phyloP scores from a whole-genome alignment of 371 early-diverging fungal species.

The Polyrhizophydium stewartii region DNA sequence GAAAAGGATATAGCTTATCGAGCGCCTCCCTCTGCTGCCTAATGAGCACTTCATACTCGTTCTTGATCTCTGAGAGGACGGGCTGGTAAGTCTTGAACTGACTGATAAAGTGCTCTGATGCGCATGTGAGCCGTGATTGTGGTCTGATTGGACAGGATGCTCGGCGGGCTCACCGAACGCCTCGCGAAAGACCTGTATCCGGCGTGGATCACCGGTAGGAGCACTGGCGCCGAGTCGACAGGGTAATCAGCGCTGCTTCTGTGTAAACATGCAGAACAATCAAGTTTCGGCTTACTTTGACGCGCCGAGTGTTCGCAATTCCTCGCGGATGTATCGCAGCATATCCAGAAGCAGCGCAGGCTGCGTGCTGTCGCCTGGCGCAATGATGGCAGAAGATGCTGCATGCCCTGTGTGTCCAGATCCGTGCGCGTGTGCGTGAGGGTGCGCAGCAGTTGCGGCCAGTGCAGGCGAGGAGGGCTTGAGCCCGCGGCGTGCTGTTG shows the following conservation, averaged over 20 bases:
- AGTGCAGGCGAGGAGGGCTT: too few species aligned
- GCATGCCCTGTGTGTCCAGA: too few species aligned
- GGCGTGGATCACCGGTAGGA: slow-evolving; percentile 21
- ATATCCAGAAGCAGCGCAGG: slow-evolving; percentile 9
- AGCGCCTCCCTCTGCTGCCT: slow-evolving; percentile 14
- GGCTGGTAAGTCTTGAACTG: slow-evolving; percentile 45
- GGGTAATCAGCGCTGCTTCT: too few species aligned
- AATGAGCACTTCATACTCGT: slow-evolving; percentile 36
- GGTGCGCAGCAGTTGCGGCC: too few species aligned
- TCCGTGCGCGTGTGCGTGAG: too few species aligned
- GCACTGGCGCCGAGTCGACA: slow-evolving; percentile 11
- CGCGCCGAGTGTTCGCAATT: slow-evolving; percentile 14
- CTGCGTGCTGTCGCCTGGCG: slow-evolving; percentile 15
- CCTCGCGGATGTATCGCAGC: slow-evolving; percentile 13
- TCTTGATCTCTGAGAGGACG: slow-evolving; percentile 41
- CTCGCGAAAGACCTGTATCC: slow-evolving; percentile 41
- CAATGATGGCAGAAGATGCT: neutral
- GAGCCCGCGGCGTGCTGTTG: neutral
- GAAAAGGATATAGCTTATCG: slow-evolving; percentile 16
- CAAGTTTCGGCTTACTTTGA: neutral
- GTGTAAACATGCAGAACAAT: too few species aligned
- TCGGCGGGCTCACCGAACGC: slow-evolving; percentile 38
- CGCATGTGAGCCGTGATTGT: neutral
- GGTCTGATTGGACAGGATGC: neutral
- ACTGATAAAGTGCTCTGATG: slow-evolving; percentile 37